Conservation (phyloP, 441 rosid species). For the Adansonia rubrostipa region DNA sequence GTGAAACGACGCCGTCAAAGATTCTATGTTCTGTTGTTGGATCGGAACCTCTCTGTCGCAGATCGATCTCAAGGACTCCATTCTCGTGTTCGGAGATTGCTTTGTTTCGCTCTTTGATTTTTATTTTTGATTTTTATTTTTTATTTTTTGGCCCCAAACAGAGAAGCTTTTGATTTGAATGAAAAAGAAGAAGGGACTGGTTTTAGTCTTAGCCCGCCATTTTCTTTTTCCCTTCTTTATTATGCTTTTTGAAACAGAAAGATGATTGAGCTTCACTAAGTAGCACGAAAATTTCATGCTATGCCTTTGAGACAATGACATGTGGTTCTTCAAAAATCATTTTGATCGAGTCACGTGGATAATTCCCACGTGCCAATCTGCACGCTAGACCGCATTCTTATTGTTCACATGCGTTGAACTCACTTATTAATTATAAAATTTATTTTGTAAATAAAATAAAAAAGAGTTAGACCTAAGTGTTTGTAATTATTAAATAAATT, state of each 20-base stretch:
- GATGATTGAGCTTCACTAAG: neutral
- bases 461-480: no score
- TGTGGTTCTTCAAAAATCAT: neutral
- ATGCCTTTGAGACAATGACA: neutral
- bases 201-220: slow-evolving; percentile 16
- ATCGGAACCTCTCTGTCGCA: slow-evolving; percentile 45
- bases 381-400: no score
- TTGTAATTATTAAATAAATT: no score
- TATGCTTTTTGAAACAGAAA: neutral
- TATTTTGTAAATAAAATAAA: no score
- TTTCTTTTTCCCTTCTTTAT: neutral
- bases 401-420: no score
- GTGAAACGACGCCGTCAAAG: slow-evolving; percentile 52
- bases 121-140: no score
- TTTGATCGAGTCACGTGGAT: neutral
- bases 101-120: slow-evolving; percentile 27
- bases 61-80: slow-evolving; percentile 60
- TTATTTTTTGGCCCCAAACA: neutral
- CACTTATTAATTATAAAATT: no score
- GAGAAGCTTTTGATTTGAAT: slow-evolving; percentile 10
- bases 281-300: neutral
- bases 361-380: no score
- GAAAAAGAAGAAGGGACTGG: neutral
- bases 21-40: slow-evolving; percentile 52
- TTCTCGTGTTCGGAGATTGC: slow-evolving; percentile 43